Base-by-base conservation (phyloP, 2,329 filamentous ascomycete species). In the Diplodia corticola region DNA sequence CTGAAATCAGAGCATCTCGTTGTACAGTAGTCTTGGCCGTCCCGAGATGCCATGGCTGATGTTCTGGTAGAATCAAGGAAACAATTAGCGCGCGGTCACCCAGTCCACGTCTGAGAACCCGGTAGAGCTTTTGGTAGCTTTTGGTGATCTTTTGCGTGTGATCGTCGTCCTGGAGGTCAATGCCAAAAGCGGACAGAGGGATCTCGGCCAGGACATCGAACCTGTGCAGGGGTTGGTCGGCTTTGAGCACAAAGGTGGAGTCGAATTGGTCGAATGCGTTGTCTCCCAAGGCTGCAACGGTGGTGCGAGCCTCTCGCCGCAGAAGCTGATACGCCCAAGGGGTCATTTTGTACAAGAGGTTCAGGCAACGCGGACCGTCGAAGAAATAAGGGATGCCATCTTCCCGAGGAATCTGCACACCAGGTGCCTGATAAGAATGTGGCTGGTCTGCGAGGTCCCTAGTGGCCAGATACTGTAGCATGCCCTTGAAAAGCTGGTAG, bases 401-500 rank as follows among this genome's bases (percentile, higher is more conserved):
- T 80, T 68, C 78, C 70, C 79, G 72, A 2, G 77, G 72, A 9
- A 75, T 68, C 77, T 68, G 67, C 61, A 75, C 54, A 63, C 74
- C 71, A 48, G 28, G 73, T 70, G 67, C 81, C 83, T 72, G 74
- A 73, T 87, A 72, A 69, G 82, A 68, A 74, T 89, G 84, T 0
- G 91, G 88, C 70, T 86, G 90, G 71, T 86, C 89, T 66, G 81
- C 82, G 64, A 97, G 81, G 72, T 97, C 89, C 44, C 86, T 89
- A 1, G 86, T 85, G 1, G 90, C 88, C 20, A 99, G 81, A 70
- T 94, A 95, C 74, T 97, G 94, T n/a, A 99, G 81, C 1, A 89
- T 88, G 2, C 92, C 93, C 78, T 97, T 98, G 84, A 99, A 97
- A 51, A 98, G 84, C 77, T 98, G 94, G 26, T 94, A 95, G 77